These are phyloP conservation scores for Pezicula carpinea DNA, from an alignment of 2,329 filamentous ascomycete species.

Conservation along the genomic window DNA sequence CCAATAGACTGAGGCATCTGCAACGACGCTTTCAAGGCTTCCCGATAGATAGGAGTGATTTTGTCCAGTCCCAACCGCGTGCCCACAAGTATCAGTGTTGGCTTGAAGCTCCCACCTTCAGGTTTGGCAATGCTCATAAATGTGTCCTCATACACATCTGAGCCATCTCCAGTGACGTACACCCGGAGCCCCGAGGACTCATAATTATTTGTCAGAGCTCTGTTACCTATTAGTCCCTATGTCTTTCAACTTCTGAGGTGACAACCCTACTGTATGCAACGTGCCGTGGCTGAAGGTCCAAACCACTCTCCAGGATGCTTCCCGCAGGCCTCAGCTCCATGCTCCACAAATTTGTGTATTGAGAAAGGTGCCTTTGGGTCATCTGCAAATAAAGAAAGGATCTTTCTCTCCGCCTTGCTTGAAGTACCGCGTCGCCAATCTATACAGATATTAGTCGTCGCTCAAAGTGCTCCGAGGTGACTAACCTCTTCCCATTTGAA, in stretches of 20 bases:
- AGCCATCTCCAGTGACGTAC: slow-evolving; percentile 84
- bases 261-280: slow-evolving; percentile 77
- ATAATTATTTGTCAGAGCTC: slow-evolving; percentile 68
- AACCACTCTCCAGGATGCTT: slow-evolving; percentile 99
- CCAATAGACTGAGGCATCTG: slow-evolving; percentile 92
- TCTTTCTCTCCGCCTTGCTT: slow-evolving; percentile 56
- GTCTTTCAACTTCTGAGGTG: neutral
- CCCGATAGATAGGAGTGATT: slow-evolving; percentile 91
- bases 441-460: slow-evolving; percentile 27
- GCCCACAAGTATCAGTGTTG: slow-evolving; percentile 84
- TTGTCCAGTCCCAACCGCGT: slow-evolving; percentile 90
- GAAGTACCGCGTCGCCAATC: slow-evolving; percentile 70
- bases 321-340: slow-evolving; percentile 81
- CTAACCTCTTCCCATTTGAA: slow-evolving; percentile 74
- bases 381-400: slow-evolving; percentile 84
- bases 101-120: slow-evolving; percentile 62
- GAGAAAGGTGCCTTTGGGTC: slow-evolving; percentile 84
- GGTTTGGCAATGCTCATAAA: slow-evolving; percentile 75
- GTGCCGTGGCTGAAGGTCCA: slow-evolving; percentile 91
- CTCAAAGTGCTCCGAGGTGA: slow-evolving; percentile 1
- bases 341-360: slow-evolving; percentile 87
- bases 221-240: slow-evolving; percentile 33
- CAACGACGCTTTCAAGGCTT: slow-evolving; percentile 79
- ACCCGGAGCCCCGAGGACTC: slow-evolving; percentile 63
- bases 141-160: slow-evolving; percentile 88